Conservation (phyloP, 495 filamentous ascomycete genomes). For the Penicillium ucsense region DNA sequence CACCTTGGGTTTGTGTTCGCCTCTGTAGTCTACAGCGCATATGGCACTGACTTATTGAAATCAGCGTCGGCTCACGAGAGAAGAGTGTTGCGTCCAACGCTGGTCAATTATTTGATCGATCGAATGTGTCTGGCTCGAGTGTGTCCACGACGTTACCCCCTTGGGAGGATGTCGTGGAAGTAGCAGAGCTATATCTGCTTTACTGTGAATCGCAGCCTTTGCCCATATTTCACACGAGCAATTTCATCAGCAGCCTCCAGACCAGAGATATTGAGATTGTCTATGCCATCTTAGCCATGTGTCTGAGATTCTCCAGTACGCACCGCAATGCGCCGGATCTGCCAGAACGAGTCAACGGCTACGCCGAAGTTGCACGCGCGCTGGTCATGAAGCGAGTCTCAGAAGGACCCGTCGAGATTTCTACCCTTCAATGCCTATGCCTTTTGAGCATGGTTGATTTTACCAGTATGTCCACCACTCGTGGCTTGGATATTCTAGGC, state of each 20-base stretch:
- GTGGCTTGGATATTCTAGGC: neutral
- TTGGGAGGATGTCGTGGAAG: constrained; percentile 30
- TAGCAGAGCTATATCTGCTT: constrained; percentile 31
- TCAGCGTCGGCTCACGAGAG: constrained; percentile 5
- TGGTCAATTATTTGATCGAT: neutral
- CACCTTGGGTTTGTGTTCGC: constrained; percentile 15
- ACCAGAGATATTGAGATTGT: constrained; percentile 31
- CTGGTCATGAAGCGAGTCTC: constrained; percentile 34
- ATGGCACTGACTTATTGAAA: neutral
- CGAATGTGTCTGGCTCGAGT: constrained; percentile 3
- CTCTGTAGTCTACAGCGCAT: neutral
- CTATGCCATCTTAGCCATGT: constrained; percentile 31
- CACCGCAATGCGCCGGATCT: constrained; percentile 8
- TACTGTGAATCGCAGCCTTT: constrained; percentile 41
- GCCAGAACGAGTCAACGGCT: constrained; percentile 16
- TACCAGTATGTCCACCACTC: constrained; percentile 21
- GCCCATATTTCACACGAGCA: constrained; percentile 31
- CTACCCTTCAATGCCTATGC: constrained; percentile 38
- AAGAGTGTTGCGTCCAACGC: neutral
- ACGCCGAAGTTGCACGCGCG: constrained; percentile 34
- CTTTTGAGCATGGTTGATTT: constrained; percentile 39
- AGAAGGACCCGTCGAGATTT: constrained; percentile 37
- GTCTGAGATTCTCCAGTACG: constrained; percentile 24
- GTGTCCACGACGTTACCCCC: constrained; percentile 18
- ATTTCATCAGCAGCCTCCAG: constrained; percentile 26